Evolutionary conservation across 192 early-diverging fungal species (phyloP).

Genomic region (Backusella circina): DNA sequence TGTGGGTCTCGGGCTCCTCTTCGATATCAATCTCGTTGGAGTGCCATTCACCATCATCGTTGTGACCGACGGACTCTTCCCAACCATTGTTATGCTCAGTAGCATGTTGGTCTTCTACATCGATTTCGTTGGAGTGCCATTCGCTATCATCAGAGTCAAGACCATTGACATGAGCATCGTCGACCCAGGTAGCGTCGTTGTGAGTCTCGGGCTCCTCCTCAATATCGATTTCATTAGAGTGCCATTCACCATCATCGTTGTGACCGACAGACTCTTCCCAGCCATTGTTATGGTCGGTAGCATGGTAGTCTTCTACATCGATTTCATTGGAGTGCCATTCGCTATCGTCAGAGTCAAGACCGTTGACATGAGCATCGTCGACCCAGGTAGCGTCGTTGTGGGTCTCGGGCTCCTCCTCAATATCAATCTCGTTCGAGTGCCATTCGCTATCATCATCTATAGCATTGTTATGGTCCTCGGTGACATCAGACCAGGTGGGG

Average conservation of each 20-base stretch:
- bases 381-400: slow-evolving; percentile 6
- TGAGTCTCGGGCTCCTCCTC: neutral
- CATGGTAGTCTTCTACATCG: neutral
- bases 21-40: neutral
- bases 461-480: neutral
- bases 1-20: neutral
- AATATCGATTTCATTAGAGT: neutral
- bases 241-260: neutral
- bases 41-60: neutral
- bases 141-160: neutral
- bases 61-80: neutral
- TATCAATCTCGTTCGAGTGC: neutral
- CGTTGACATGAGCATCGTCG: neutral
- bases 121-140: neutral
- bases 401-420: neutral
- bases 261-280: neutral
- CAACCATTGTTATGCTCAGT: neutral
- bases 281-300: neutral
- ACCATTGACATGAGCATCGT: neutral
- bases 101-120: neutral
- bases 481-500: neutral
- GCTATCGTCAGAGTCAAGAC: neutral
- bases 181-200: neutral
- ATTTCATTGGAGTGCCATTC: neutral
- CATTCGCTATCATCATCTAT: neutral